phyloP scores from a whole-genome alignment of 768 basidiomycete species.

The Xanthoconium stramineum region DNA sequence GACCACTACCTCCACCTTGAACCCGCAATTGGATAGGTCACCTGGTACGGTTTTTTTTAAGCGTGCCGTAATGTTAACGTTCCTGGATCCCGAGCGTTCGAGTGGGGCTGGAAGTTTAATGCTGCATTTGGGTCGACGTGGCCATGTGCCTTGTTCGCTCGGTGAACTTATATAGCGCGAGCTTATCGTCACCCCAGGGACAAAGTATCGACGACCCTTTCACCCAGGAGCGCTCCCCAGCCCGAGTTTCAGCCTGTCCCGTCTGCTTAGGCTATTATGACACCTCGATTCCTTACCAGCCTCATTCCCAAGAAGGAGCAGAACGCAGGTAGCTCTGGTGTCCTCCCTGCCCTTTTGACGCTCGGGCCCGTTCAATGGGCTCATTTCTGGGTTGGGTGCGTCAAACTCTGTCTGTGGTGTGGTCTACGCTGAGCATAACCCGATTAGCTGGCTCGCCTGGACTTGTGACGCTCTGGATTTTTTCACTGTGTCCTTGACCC shows the following conservation, averaged over 20 bases:
- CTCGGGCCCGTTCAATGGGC: slow-evolving; percentile 55
- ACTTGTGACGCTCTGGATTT: slow-evolving; percentile 85
- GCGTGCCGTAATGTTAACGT: slow-evolving; percentile 19
- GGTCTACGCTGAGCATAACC: background rate
- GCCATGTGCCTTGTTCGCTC: slow-evolving; percentile 7
- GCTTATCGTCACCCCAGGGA: background rate
- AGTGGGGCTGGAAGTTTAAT: background rate
- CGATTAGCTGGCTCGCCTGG: slow-evolving; percentile 78
- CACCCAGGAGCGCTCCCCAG: background rate
- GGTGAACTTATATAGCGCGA: slow-evolving; percentile 5
- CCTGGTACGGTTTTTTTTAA: background rate
- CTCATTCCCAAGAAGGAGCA: slow-evolving; percentile 49
- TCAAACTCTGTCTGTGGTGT: background rate
- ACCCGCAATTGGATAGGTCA: background rate
- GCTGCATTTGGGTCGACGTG: slow-evolving; percentile 13
- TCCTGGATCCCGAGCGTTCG: slow-evolving; percentile 13
- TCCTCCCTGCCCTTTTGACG: slow-evolving; percentile 41
- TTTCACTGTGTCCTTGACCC: slow-evolving; percentile 69
- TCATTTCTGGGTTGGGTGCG: slow-evolving; percentile 57
- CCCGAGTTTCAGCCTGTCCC: no score
- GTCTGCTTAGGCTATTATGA: slow-evolving; percentile 6
- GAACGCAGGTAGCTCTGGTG: slow-evolving; percentile 27
- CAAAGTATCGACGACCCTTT: background rate
- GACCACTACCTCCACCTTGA: background rate
- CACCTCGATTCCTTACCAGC: slow-evolving; percentile 40